Evolutionary conservation across 2,329 filamentous ascomycete species (phyloP), one percentile per base, ranked within the genome.

Genomic region (Tolypocladium paradoxum): DNA sequence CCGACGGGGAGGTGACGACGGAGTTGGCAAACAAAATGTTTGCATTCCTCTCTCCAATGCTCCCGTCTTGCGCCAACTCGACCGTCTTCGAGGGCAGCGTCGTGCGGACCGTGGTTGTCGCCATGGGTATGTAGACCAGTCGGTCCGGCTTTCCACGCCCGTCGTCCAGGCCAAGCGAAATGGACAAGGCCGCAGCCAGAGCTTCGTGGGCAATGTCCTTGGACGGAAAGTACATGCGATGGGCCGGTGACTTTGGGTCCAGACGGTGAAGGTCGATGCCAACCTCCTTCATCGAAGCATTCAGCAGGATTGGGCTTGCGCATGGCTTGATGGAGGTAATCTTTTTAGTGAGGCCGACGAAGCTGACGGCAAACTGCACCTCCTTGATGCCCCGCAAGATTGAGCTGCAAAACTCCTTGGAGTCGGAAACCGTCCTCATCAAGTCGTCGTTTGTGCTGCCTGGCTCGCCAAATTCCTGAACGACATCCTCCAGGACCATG

Each of bases 1-100:
- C 76, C 0, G 93, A 96, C 0, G 93, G 93, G 6, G 93, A 99
- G 0, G 93, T 99, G 55, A 97, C 84, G 48, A 99, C 92, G 6
- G 95, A 83, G 68, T 99, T 99, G 40, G 92, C 91, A 65, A 96
- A 96, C 18, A 99, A 76, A 38, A 99, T 93, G 65, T 99, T 99
- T 49, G 90, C 88, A 63, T 99, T 99, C 57, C 89, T 84, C 69
- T 97, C 90, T 59, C 87, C 86, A 12, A 80, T 76, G 37, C 82
- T 85, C 20, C 86, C 85, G 35, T 86, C 80, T 54, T 84, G 79
- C 2, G 84, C 81, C 52, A 91, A 80, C 65, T 92, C 87, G 12
- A 99, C 85, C 0, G 91, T 95, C 69, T 97, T 96, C 14, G 93
- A 95, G 6, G 92, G 92, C 8, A 97, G 73, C 0, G 95, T 99